A percentile compares a stretch with the other conserved stretches of the same genome.
phyloP scores from a whole-genome alignment of 768 basidiomycete genomes.

The Tylopilus sp. region DNA sequence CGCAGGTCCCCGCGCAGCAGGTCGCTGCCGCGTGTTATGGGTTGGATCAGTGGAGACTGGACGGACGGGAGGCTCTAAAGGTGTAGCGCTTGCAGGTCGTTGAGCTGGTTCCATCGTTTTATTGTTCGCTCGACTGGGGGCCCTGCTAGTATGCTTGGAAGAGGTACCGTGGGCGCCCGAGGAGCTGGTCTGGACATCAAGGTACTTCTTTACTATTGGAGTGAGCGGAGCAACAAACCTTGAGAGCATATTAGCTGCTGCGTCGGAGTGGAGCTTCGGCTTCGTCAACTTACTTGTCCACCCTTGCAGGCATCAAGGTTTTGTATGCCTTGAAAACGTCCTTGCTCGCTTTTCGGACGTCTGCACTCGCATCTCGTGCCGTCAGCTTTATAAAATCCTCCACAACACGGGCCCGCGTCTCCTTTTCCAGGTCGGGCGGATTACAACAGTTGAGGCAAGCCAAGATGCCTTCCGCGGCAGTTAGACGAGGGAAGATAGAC shows the following conservation, averaged over 20 bases:
- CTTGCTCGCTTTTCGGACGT: constrained; percentile 66
- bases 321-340: constrained; percentile 77
- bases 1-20: background rate
- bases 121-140: constrained; percentile 22
- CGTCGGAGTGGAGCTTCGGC: background rate
- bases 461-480: constrained; percentile 62
- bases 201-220: constrained; percentile 73
- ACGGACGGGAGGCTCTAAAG: constrained; percentile 13
- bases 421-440: constrained; percentile 76
- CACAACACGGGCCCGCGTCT: constrained; percentile 57
- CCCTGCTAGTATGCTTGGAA: constrained; percentile 19
- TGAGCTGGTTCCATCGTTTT: constrained; percentile 7
- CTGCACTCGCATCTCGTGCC: constrained; percentile 71
- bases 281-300: constrained; percentile 52
- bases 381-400: constrained; percentile 67
- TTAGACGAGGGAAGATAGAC: constrained; percentile 56
- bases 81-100: constrained; percentile 7
- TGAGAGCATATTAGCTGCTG: constrained; percentile 7
- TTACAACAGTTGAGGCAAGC: constrained; percentile 71
- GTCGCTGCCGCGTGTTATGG: constrained; percentile 7
- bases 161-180: background rate
- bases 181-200: constrained; percentile 43
- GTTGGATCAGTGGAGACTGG: background rate
- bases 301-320: constrained; percentile 60
- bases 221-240: constrained; percentile 75